Base-by-base conservation (phyloP, 176 grass and related monocot genomes). In the Triticum urartu region DNA sequence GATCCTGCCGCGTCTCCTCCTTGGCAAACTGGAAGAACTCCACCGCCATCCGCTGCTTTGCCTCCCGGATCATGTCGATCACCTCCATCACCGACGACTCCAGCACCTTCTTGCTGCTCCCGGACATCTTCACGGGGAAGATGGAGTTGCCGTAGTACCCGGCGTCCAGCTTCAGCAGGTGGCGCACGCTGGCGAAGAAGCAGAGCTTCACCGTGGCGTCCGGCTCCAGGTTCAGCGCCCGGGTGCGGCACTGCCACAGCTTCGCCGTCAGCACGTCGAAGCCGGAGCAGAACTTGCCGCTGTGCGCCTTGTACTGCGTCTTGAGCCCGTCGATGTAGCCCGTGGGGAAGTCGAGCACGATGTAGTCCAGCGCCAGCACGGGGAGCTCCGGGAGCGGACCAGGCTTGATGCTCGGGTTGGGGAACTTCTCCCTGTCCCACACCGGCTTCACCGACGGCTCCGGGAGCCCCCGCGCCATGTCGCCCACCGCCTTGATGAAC, bases 91-190 rank as follows among this genome's bases (percentile, higher is more conserved):
- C 30, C 3, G 89, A 85, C 3, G 83, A 78, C 5, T 42, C 24
- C 2, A 83, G 74, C 15, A 96, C 81, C 79, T 79, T 47, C n/a
- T 45, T 36, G 3, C 82, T 38, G 0, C 66, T 42, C 0, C 87
- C 87, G 0, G 89, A 85, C 84, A 92, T 85, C 47, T 84, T 81
- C 11, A 91, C 89, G 0, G 91, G 89, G 81, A 94, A 96, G 67
- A 96, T 80, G 79, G 87, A 96, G 79, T 96, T 96, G 64, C 89
- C 94, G 38, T 94, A 94, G 88, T 93, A 96, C 0, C 94, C 91
- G 3, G 77, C 60, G 61, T 89, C 87, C 1, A 91, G 78, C 77
- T 84, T 79, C 8, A 96, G 80, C 68, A 94, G 79, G 76, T 89
- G 91, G n/a, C 94, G 85, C 32, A 86, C 82, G 35, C 90, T 90